A percentile compares a stretch with the other conserved stretches of the same genome.
Evolutionary conservation across 805 yeast species (phyloP).

Genomic region (Pichia cabralensis): DNA sequence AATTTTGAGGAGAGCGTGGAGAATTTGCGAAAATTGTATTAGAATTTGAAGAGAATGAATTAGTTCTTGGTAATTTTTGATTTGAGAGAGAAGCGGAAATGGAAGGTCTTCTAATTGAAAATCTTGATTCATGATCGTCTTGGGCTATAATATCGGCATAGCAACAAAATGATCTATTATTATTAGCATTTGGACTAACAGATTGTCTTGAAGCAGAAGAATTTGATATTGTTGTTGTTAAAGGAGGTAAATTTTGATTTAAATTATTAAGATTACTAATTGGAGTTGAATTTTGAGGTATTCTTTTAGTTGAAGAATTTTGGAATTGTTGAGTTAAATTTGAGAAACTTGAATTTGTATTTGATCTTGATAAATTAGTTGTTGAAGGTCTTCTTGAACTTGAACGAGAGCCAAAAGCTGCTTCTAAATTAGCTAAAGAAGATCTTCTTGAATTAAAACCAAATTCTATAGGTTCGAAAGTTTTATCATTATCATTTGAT

Average conservation of each 20-base stretch:
- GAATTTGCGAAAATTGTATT: slow-evolving; percentile 6
- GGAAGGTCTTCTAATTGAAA: slow-evolving; percentile 49
- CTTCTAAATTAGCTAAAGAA: slow-evolving; percentile 40
- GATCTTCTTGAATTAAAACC: slow-evolving; percentile 38
- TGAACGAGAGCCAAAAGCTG: slow-evolving; percentile 17
- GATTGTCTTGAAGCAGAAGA: not conserved
- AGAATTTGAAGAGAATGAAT: slow-evolving; percentile 10
- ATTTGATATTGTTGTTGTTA: slow-evolving; percentile 1
- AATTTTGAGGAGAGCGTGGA: slow-evolving; percentile 12
- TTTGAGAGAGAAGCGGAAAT: slow-evolving; percentile 33
- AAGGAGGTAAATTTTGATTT: slow-evolving; percentile 7
- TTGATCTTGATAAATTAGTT: slow-evolving; percentile 13
- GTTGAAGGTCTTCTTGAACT: slow-evolving; percentile 9
- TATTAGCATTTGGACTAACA: slow-evolving; percentile 13
- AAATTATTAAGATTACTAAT: slow-evolving; percentile 1
- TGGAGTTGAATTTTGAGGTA: slow-evolving; percentile 7
- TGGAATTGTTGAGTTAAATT: slow-evolving; percentile 21
- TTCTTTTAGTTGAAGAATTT: not conserved
- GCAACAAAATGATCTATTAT: slow-evolving; percentile 50
- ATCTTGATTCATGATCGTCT: slow-evolving; percentile 40
- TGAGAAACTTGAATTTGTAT: slow-evolving; percentile 16
- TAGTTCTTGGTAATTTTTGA: slow-evolving; percentile 21
- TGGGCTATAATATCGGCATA: slow-evolving; percentile 71
- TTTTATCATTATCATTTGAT: not conserved
- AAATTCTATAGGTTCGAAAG: slow-evolving; percentile 37